Evolutionary conservation across 257 asterid species (phyloP).

Genomic region (Oldenlandia corymbosa): DNA sequence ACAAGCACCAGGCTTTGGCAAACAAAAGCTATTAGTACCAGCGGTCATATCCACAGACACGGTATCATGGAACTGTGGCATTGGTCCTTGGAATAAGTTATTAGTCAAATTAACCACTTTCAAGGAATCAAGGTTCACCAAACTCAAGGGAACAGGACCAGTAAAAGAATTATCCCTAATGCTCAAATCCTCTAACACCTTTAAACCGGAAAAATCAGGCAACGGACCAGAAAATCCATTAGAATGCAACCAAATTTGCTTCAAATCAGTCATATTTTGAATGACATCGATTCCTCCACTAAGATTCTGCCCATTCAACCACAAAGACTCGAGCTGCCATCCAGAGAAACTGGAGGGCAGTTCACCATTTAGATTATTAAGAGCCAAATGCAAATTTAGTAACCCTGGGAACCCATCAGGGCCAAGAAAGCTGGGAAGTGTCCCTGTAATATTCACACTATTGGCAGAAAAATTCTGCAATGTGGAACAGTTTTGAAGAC

Average conservation of each 20-base stretch:
- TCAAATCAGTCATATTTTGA: conserved; percentile 72
- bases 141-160: conserved; percentile 57
- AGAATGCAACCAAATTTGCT: conserved; percentile 83
- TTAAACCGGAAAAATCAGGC: conserved; percentile 64
- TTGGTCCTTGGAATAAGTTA: conserved; percentile 83
- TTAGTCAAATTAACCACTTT: conserved; percentile 75
- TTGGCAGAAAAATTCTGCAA: conserved; percentile 74
- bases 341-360: conserved; percentile 57
- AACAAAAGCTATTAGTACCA: conserved; percentile 70
- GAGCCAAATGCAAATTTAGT: conserved; percentile 71
- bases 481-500: conserved; percentile 57
- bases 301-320: conserved; percentile 85
- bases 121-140: conserved; percentile 61
- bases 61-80: conserved; percentile 53
- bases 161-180: conserved; percentile 77
- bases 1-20: conserved; percentile 74
- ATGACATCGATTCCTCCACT: conserved; percentile 60
- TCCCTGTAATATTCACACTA: conserved; percentile 64
- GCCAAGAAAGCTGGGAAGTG: conserved; percentile 52
- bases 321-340: conserved; percentile 63
- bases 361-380: conserved; percentile 65
- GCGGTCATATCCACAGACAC: conserved; percentile 53
- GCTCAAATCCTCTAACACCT: conserved; percentile 51
- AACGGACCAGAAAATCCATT: conserved; percentile 65
- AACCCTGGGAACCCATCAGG: conserved; percentile 76